Base-by-base conservation (phyloP, 805 yeast species). In the Torulaspora microellipsoides region DNA sequence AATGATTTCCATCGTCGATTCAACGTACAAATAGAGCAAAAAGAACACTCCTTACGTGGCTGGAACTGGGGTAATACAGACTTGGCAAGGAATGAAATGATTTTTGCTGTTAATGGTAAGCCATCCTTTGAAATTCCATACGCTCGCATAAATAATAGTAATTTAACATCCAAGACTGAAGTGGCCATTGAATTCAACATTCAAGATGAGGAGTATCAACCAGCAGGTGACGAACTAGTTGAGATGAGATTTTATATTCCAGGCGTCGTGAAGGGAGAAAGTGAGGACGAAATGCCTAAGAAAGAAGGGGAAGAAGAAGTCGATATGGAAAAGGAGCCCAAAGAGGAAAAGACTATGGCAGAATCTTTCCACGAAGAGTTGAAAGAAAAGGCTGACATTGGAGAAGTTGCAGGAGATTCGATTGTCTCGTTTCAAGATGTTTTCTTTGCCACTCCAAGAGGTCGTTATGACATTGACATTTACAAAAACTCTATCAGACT, bases 1-100 rank as follows among this genome's bases (percentile, higher is more conserved):
- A 84, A 78, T 59, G 95, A 90, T 53, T 72, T 93, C 53, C 89
- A 85, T 59, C 73, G 89, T 53, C 77, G 84, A 58, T 87, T 89
- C 65, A 73, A 72, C 43, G 70, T 86, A 34, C 77, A 77, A 43
- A 73, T 93, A 46, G 98, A 93, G 55, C 83, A 77, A 49, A 80
- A 75, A 56, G 98, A 91, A 57, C 99, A 93, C 66, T 85, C 96
- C 4, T 70, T 93, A 52, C 79, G 96, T 69, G 99, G 99, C 27
- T 93, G 99, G 99, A 93, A 93, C 67, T 93, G 99, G 99, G 99
- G 99, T 42, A 81, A 83, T 51, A 75, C 91, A 12, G 96, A 90
- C 62, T 78, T 93, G 61, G 96, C 95, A 15, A 78, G 96, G 64
- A 86, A 88, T 55, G 99, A 93, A 65, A 71, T 93, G 64, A 78